Conservation (phyloP, 306 rosid genomes). For the Quercus parvula region DNA sequence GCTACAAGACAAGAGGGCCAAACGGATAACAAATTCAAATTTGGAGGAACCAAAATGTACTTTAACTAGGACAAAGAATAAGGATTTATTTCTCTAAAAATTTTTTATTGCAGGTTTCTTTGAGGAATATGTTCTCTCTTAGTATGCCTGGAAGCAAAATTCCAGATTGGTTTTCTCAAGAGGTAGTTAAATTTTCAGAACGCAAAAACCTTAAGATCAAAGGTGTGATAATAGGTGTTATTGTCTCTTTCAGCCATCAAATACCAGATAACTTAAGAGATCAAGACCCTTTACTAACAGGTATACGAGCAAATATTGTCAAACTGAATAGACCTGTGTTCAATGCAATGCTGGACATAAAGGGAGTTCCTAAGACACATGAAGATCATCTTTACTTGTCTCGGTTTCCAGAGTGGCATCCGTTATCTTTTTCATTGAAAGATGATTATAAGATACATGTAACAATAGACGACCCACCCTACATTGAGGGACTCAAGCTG, state of each 20-base stretch:
- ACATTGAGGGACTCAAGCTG: slow-evolving; percentile 40
- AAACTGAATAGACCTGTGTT: slow-evolving; percentile 25
- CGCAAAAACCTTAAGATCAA: slow-evolving; percentile 30
- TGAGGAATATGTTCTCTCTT: slow-evolving; percentile 49
- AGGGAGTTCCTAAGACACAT: slow-evolving; percentile 47
- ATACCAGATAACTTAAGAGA: slow-evolving; percentile 13
- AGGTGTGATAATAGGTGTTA: slow-evolving; percentile 38
- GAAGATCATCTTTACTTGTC: slow-evolving; percentile 54
- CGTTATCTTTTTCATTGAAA: slow-evolving; percentile 24
- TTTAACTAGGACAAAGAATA: too few species aligned
- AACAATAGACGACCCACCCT: slow-evolving; percentile 25
- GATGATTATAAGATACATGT: slow-evolving; percentile 42
- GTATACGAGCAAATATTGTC: slow-evolving; percentile 41
- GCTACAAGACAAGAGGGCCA: too few species aligned
- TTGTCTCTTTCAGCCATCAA: slow-evolving; percentile 45
- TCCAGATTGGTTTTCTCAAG: slow-evolving; percentile 56
- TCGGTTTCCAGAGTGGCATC: slow-evolving; percentile 29
- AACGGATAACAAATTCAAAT: too few species aligned
- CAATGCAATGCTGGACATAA: slow-evolving; percentile 18
- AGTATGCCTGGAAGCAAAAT: slow-evolving; percentile 60
- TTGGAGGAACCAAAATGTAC: too few species aligned
- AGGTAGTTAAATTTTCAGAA: slow-evolving; percentile 32
- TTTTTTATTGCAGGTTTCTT: slow-evolving; percentile 37
- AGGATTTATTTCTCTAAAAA: background rate
- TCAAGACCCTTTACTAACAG: slow-evolving; percentile 23